Evolutionary conservation across 495 filamentous ascomycete species (phyloP), one percentile per base, ranked within the genome.

Genomic region (Platismatia glauca): DNA sequence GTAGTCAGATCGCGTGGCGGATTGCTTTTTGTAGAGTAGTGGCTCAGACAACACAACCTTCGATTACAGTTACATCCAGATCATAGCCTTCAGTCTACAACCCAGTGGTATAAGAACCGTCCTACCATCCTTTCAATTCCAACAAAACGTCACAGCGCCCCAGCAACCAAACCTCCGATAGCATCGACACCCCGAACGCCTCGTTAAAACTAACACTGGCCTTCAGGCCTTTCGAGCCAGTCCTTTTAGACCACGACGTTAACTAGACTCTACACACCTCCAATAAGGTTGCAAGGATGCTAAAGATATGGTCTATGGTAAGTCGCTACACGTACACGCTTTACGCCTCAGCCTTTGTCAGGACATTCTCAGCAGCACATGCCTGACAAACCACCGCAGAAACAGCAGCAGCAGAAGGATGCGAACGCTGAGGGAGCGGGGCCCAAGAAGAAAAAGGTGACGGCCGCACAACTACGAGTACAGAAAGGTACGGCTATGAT

Each of bases 241-340:
- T 37, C 6, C 29, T 18, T 38, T 34, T 6, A 11, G 7, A 4
- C 16, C 34, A 15, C 35, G 16, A 59, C 33, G 16, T 11, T 29
- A 7, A 11, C n/a, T 22, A 22, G 9, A 22, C 20, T 20, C 8
- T 44, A 27, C 27, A 44, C 8, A 35, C n/a, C 46, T 48, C 13
- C 24, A 38, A 15, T 33, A 38, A 15, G 58, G 20, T 63, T 62
- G 72, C 63, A 84, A 90, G 75, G 68, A 98, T 98, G 94, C 81
- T 97, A 79, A 98, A 98, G 76, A 96, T 98, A 80, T 98, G 94
- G 94, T 95, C 91, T 73, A 96, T 98, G 92, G 92, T 95, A 79
- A 53, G 83, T 9, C 29, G 38, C 48, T 35, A 65, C 62, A 59
- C 64, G 61, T 27, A 24, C 24, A 38, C 35, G n/a, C 37, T 62